Evolutionary conservation across 2,329 filamentous ascomycete species (phyloP), one percentile per base, ranked within the genome.

Genomic region (Calonectria hongkongensis): DNA sequence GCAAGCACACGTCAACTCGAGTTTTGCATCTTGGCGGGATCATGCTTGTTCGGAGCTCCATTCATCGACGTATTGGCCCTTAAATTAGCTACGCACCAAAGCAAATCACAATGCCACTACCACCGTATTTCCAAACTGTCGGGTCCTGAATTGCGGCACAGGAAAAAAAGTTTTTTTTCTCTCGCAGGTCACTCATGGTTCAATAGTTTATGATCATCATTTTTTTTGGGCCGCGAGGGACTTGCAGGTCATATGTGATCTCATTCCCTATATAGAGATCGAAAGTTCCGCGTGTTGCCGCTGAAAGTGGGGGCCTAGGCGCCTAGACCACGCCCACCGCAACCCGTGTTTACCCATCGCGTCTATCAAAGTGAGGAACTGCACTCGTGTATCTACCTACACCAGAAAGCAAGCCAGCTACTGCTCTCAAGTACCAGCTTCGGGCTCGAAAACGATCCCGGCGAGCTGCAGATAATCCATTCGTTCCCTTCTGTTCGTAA

Each of bases 361-460:
- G 63, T 66, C 63, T 66, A 66, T 54, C 63, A 51, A 45, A 66
- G 47, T 66, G 58, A 27, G 27, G 25, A 36, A 43, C 5, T 62
- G 58, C 41, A 16, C 28, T 18, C 25, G 58, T 25, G 58, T 62
- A 21, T 18, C 36, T 62, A 47, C 63, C 33, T 36, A 51, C 63
- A 16, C 25, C 63, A 51, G 21, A n/a, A 33, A 41, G 7, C 30
- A 66, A 54, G 15, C n/a, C 33, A 51, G 36, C 30, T 18, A 27
- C 47, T 66, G 27, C 9, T 45, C 58, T 45, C 58, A 43, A 12
- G 15, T 45, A 16, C 36, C 47, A 25, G 25, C 13, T 15, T 30
- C 18, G 25, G 21, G 25, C 45, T 41, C 45, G 54, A 25, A 51
- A 27, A 66, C 28, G 47, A 66, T 43, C 33, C 63, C 36, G 63